These are phyloP conservation scores for Candida sp. DNA, from an alignment of 1,139 yeast species.

Conservation along the genomic window DNA sequence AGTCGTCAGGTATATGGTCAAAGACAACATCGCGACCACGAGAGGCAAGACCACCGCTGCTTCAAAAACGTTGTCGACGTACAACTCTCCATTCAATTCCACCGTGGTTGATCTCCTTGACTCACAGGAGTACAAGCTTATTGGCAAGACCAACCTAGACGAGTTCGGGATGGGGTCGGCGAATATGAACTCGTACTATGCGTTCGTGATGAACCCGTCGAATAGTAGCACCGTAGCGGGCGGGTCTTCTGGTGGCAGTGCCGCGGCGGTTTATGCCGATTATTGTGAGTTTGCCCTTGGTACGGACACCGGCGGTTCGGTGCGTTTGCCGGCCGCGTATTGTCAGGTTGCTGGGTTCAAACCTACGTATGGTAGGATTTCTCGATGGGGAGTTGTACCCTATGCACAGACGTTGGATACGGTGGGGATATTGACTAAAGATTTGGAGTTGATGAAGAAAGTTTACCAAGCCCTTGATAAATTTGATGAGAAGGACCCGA, in stretches of 20 bases:
- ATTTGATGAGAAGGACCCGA: constrained; percentile 80
- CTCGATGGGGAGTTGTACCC: constrained; percentile 91
- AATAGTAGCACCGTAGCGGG: constrained; percentile 60
- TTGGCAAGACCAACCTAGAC: constrained; percentile 94
- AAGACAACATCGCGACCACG: constrained; percentile 79
- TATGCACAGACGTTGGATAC: constrained; percentile 97
- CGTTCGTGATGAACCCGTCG: constrained; percentile 72
- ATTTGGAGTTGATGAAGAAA: constrained; percentile 42
- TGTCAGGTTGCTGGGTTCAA: constrained; percentile 87
- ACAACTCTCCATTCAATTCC: constrained; percentile 80
- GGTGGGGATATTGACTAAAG: constrained; percentile 77
- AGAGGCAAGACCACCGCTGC: constrained; percentile 77
- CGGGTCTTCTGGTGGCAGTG: constrained; percentile 97
- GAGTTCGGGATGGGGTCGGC: constrained; percentile 98
- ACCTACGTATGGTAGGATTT: constrained; percentile 90
- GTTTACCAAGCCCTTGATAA: constrained; percentile 63
- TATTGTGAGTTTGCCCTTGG: constrained; percentile 76
- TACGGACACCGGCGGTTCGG: constrained; percentile 98
- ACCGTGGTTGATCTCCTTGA: constrained; percentile 66
- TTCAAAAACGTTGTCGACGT: constrained; percentile 61
- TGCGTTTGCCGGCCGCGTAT: constrained; percentile 89
- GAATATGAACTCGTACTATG: constrained; percentile 60
- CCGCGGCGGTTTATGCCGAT: constrained; percentile 80
- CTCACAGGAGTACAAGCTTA: constrained; percentile 52
- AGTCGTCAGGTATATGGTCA: constrained; percentile 32